Evolutionary conservation across 345 rosid species (phyloP).

Genomic region (Euphorbia pulcherrima): DNA sequence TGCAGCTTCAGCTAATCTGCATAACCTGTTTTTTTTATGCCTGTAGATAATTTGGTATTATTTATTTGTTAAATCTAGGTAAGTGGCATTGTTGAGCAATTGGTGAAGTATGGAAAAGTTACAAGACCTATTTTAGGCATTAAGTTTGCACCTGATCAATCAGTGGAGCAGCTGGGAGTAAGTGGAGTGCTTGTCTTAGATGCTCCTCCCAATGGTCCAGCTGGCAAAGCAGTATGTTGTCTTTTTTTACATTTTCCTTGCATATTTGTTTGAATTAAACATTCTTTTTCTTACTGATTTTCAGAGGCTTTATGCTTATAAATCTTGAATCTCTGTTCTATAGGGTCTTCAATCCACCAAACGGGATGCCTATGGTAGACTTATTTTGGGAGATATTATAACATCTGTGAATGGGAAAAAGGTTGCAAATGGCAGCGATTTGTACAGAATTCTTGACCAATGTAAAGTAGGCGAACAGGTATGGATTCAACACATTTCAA

Average conservation of each 20-base stretch:
- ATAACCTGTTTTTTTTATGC: not conserved
- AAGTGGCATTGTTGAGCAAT: constrained; percentile 80
- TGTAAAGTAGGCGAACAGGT: constrained; percentile 88
- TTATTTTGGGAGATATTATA: constrained; percentile 85
- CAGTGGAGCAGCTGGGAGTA: constrained; percentile 90
- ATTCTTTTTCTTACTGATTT: not conserved
- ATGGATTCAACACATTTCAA: constrained; percentile 1
- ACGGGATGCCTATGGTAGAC: constrained; percentile 86
- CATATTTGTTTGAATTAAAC: not conserved
- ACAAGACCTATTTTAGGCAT: constrained; percentile 93
- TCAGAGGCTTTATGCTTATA: not conserved
- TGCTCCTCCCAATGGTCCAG: constrained; percentile 89
- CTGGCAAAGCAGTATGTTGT: constrained; percentile 84
- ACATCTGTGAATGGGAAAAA: constrained; percentile 78
- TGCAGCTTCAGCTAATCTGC: not conserved
- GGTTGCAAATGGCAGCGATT: constrained; percentile 76
- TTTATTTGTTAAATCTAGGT: constrained; percentile 47
- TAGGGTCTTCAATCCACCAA: constrained; percentile 82
- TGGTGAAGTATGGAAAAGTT: constrained; percentile 83
- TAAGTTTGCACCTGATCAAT: constrained; percentile 96
- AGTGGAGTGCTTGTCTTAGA: constrained; percentile 97
- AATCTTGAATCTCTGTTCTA: constrained; percentile 20
- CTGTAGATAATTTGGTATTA: constrained; percentile 1
- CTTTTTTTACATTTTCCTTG: not conserved
- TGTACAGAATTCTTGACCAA: constrained; percentile 88